Conservation (phyloP, 78 protist species). For the Goniomonas avonlea region DNA sequence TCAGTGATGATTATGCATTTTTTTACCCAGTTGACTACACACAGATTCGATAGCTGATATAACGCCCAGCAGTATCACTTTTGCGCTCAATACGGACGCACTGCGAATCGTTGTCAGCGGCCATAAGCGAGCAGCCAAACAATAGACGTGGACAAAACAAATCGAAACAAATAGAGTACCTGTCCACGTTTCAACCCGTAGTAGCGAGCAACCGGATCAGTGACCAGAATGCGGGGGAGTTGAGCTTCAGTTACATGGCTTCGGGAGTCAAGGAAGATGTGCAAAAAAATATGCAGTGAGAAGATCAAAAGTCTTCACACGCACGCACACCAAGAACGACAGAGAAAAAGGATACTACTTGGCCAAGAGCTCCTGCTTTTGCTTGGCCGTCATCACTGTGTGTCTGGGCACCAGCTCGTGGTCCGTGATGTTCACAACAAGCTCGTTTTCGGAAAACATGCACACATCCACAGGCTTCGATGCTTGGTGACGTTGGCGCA, state of each 20-base stretch:
- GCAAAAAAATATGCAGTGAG: neutral
- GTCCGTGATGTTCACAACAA: neutral
- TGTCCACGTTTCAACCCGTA: neutral
- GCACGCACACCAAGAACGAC: no score
- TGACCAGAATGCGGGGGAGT: neutral
- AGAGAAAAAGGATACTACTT: no score
- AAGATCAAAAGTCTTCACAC: neutral
- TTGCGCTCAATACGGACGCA: neutral
- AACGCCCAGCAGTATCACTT: constrained; percentile 1
- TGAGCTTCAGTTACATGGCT: neutral
- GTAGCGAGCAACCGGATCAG: constrained; percentile 8
- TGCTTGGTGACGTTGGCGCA: no score
- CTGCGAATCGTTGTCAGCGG: no score
- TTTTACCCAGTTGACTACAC: no score
- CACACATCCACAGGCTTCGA: neutral
- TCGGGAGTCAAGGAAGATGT: neutral
- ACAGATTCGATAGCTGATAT: neutral
- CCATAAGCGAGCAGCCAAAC: no score
- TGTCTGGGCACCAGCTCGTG: neutral
- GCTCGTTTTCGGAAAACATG: neutral
- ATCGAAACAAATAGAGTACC: no score
- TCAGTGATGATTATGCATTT: no score
- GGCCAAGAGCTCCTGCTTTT: neutral
- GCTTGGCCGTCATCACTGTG: neutral
- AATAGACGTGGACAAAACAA: no score